These are phyloP conservation scores for Globisporangium paddicum DNA, from an alignment of 352 stramenopile genomes.

Conservation along the genomic window DNA sequence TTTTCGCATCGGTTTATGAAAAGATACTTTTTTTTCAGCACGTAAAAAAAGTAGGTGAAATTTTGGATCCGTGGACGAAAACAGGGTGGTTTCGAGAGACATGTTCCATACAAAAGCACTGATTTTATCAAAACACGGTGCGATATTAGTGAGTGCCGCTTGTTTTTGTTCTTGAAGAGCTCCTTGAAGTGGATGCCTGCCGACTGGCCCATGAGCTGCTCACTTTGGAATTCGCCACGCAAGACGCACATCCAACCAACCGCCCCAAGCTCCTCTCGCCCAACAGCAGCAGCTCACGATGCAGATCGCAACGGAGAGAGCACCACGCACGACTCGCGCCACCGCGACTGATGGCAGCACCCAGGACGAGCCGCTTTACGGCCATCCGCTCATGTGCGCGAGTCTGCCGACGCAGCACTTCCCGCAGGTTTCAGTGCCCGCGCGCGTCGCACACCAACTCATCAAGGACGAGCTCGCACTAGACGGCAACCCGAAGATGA, in stretches of 20 bases:
- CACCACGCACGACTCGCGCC: constrained; percentile 4
- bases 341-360: constrained; percentile 21
- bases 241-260: constrained; percentile 1
- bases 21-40: constrained; percentile 7
- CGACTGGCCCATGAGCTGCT: too few relatives aligned
- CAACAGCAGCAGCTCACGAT: constrained; percentile 17
- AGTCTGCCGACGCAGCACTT: constrained; percentile 58
- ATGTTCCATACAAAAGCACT: background rate
- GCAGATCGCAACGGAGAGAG: constrained; percentile 31
- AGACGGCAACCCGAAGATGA: constrained; percentile 89
- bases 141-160: background rate
- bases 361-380: constrained; percentile 58
- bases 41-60: too few relatives aligned
- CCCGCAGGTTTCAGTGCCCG: constrained; percentile 59
- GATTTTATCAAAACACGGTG: constrained; percentile 4
- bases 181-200: too few relatives aligned
- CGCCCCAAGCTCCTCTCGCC: too few relatives aligned
- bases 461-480: constrained; percentile 89
- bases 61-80: background rate
- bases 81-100: background rate
- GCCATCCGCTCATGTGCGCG: constrained; percentile 77
- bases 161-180: background rate
- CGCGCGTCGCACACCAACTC: constrained; percentile 80
- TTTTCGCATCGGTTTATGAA: background rate
- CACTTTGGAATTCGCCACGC: constrained; percentile 10